Evolutionary conservation across 2,329 filamentous ascomycete genomes (phyloP), one percentile per base, ranked within the genome.

Genomic region (Periconia macrospinosa): DNA sequence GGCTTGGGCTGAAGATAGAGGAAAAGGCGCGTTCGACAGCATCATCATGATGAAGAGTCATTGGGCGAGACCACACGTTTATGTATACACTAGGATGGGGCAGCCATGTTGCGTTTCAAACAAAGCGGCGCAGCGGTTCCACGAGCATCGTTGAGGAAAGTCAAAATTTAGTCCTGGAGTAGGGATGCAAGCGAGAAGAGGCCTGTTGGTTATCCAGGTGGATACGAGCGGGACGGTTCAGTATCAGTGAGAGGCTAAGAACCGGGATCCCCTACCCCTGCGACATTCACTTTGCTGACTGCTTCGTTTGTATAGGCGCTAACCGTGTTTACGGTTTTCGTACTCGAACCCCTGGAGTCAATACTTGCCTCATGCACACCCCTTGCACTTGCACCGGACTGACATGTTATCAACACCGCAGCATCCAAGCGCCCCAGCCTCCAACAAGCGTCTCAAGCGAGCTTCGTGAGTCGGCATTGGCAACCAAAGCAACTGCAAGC

Each of bases 351-450:
- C 50, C 41, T 37, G 37, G 30, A 41, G 5, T 44, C 45, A 47
- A 52, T 52, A 51, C 49, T 46, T 51, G 30, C 43, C 18, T 33
- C 49, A 49, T 49, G 47, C 47, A 49, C 37, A 6, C 37, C 15
- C 33, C 35, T 8, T 48, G 46, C 46, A 41, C 35, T 8, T 48
- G 46, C 46, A 41, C 30, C 41, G 40, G 40, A 30, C 35, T 30
- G 46, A 13, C 33, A n/a, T 33, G 11, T 11, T 45, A 27, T 45
- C 49, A 47, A 41, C 27, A 37, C n/a, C 11, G 8, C n/a, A 41
- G 33, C 42, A 19, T 41, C 43, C 35, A 30, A 30, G 49, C 49
- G 49, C 42, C 20, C 6, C 9, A 35, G 49, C 43, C 49, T 52
- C 50, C 37, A 47, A 47, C 23, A 17, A 19, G 19, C 14, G 17